These are phyloP conservation scores for Suhomyces wounanorum DNA, from an alignment of 1,139 yeast species.

Conservation along the genomic window DNA sequence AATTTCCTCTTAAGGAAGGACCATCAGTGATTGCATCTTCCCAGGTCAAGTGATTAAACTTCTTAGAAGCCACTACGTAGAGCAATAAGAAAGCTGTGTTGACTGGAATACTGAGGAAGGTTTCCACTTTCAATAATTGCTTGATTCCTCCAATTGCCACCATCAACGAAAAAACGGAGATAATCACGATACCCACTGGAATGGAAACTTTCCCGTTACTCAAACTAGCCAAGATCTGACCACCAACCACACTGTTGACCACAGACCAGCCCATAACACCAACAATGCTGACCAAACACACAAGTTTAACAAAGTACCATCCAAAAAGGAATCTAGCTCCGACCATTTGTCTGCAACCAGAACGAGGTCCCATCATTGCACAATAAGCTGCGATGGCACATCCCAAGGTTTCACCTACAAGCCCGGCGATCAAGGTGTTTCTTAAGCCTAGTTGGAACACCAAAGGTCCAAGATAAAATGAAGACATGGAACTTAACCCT, in stretches of 20 bases:
- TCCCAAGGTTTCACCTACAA: conserved; percentile 65
- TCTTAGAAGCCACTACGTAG: conserved; percentile 65
- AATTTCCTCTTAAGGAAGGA: conserved; percentile 55
- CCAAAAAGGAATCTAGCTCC: conserved; percentile 79
- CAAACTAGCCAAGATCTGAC: conserved; percentile 70
- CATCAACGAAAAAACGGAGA: conserved; percentile 60
- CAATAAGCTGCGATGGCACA: conserved; percentile 79
- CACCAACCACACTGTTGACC: conserved; percentile 82
- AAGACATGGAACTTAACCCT: conserved; percentile 82
- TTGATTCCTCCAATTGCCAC: conserved; percentile 79
- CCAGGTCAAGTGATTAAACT: conserved; percentile 45
- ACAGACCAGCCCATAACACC: conserved; percentile 90
- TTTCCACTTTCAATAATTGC: conserved; percentile 68
- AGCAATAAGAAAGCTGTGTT: conserved; percentile 66
- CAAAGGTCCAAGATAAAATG: conserved; percentile 73
- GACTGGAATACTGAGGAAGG: conserved; percentile 69
- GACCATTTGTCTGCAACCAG: conserved; percentile 87
- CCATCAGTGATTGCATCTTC: conserved; percentile 44
- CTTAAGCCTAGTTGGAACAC: conserved; percentile 66
- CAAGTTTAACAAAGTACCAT: conserved; percentile 77
- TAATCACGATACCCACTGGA: conserved; percentile 72
- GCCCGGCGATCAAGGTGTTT: conserved; percentile 61
- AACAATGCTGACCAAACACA: conserved; percentile 65
- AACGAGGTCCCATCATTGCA: conserved; percentile 81
- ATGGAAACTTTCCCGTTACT: conserved; percentile 65